Evolutionary conservation across 331 rosid genomes (phyloP).

Genomic region (Telfairia occidentalis): DNA sequence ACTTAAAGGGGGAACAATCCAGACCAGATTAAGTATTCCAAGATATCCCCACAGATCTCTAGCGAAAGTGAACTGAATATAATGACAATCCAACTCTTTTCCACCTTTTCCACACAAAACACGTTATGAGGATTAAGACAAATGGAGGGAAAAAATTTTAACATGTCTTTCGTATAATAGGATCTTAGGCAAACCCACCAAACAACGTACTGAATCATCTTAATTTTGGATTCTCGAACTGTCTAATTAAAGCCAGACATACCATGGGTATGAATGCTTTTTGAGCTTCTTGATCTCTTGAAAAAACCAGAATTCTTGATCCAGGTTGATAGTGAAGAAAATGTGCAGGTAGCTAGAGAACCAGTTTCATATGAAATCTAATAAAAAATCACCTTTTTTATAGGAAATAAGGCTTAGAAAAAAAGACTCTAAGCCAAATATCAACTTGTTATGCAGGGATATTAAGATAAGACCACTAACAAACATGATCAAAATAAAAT

Average conservation of each 20-base stretch:
- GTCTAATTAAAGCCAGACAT: neutral
- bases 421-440: conserved; percentile 6
- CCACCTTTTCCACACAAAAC: neutral
- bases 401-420: no score
- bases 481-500: neutral
- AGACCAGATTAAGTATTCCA: neutral
- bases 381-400: no score
- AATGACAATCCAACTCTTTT: neutral
- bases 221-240: neutral
- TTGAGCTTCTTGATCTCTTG: neutral
- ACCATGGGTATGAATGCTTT: neutral
- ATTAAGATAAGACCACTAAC: neutral
- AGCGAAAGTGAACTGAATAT: neutral
- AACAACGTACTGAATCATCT: neutral
- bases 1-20: neutral
- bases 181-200: neutral
- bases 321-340: neutral
- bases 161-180: neutral
- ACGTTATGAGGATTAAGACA: neutral
- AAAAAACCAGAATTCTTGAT: neutral
- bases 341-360: neutral
- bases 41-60: neutral
- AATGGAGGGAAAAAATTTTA: neutral
- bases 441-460: neutral
- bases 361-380: neutral